Evolutionary conservation across 139 green algal species (phyloP).

Genomic region (Zygnema circumcarinatum): DNA sequence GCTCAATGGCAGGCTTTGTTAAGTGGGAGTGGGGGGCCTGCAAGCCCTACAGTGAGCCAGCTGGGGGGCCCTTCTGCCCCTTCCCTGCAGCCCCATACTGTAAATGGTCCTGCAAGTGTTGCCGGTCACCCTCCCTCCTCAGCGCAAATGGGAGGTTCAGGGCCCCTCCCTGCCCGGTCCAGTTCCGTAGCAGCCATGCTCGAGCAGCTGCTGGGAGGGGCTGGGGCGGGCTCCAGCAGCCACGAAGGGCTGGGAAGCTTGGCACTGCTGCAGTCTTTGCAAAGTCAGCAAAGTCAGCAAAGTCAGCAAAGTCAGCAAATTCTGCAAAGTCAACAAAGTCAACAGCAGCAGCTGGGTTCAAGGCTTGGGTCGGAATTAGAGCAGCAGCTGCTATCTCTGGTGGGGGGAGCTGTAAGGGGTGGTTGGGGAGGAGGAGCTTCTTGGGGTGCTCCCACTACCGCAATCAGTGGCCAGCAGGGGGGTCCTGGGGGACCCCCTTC

Average conservation of each 20-base stretch:
- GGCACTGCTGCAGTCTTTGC: neutral
- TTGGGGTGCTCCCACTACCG: no score
- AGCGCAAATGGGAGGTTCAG: neutral
- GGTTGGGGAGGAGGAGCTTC: no score
- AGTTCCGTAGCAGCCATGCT: neutral
- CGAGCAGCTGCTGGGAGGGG: slow-evolving; percentile 8
- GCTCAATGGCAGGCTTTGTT: neutral
- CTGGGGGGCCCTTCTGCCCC: neutral
- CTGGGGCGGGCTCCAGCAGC: neutral
- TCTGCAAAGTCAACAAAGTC: no score
- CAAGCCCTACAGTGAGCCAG: neutral
- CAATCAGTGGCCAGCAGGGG: no score
- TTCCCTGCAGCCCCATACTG: neutral
- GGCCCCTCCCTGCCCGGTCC: no score
- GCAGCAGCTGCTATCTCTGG: neutral
- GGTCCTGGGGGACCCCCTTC: no score
- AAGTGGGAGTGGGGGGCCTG: neutral
- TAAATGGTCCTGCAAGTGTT: neutral
- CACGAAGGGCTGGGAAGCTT: neutral
- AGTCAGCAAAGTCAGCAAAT: no score
- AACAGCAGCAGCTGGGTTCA: neutral
- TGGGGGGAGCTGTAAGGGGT: neutral
- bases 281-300: neutral
- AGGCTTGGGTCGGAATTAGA: neutral
- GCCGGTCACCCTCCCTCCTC: neutral